Percentiles rank a stretch among this genome's conserved stretches.
These are phyloP conservation scores for Cytospora schulzeri DNA, from an alignment of 2,329 filamentous ascomycete genomes.

Conservation along the genomic window DNA sequence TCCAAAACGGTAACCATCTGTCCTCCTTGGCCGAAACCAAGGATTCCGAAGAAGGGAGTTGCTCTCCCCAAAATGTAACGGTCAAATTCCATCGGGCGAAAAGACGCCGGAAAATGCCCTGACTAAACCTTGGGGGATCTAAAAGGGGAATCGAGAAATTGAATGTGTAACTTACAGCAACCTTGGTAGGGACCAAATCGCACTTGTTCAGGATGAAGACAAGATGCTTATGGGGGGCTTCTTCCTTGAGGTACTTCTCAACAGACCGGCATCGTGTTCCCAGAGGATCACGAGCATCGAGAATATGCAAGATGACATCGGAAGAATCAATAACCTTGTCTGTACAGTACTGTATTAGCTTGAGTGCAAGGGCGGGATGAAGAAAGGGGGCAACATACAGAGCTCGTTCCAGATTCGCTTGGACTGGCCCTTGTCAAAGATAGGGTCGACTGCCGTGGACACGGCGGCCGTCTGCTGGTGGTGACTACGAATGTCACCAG, in stretches of 20 bases:
- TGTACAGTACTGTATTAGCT: constrained; percentile 36
- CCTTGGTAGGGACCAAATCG: constrained; percentile 87
- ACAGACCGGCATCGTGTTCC: constrained; percentile 88
- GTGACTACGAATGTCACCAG: constrained; percentile 40
- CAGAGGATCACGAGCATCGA: constrained; percentile 86
- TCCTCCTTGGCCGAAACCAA: constrained; percentile 62
- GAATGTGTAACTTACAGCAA: constrained; percentile 78
- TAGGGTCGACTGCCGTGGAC: constrained; percentile 73
- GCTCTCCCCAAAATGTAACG: constrained; percentile 99
- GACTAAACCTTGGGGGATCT: constrained; percentile 69
- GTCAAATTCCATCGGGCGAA: constrained; percentile 75
- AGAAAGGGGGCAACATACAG: constrained; percentile 38
- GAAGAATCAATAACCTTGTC: constrained; percentile 93
- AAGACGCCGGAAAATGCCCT: constrained; percentile 74
- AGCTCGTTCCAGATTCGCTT: constrained; percentile 98
- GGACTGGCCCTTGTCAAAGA: constrained; percentile 93
- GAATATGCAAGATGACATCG: constrained; percentile 92
- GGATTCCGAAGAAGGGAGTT: constrained; percentile 70
- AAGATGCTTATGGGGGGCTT: constrained; percentile 95
- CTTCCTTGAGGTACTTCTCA: constrained; percentile 90
- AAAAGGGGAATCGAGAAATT: constrained; percentile 28
- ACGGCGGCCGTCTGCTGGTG: constrained; percentile 48
- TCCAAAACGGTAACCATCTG: constrained; percentile 90
- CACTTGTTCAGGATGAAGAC: constrained; percentile 89
- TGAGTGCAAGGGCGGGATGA: neutral